Percentiles rank a stretch among this genome's conserved stretches.
Conservation (phyloP, 1,284 basidiomycete genomes). For the Naganishia albida region DNA sequence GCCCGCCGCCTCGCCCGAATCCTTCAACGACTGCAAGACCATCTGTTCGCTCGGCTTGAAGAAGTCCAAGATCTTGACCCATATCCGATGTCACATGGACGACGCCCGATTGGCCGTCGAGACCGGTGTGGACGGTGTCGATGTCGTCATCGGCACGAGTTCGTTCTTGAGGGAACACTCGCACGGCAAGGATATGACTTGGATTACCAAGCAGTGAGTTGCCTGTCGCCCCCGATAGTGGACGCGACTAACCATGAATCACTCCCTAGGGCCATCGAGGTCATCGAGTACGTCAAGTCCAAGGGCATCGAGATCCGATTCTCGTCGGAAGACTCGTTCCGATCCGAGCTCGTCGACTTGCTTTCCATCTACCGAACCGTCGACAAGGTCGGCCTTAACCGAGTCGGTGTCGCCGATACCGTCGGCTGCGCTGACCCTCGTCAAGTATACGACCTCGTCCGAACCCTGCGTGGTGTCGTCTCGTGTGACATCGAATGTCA, state of each 20-base stretch:
- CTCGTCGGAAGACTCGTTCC: slow-evolving; percentile 99
- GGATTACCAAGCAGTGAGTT: slow-evolving; percentile 85
- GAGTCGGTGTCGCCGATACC: slow-evolving; percentile 98
- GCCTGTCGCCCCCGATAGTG: slow-evolving; percentile 14
- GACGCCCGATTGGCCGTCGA: slow-evolving; percentile 98
- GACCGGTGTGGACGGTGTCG: slow-evolving; percentile 98
- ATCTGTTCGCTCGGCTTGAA: slow-evolving; percentile 99
- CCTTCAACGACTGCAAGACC: slow-evolving; percentile 89
- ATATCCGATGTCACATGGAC: slow-evolving; percentile 99
- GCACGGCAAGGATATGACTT: slow-evolving; percentile 99
- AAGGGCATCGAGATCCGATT: slow-evolving; percentile 99
- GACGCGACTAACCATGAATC: slow-evolving; percentile 9
- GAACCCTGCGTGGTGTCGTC: slow-evolving; percentile 93
- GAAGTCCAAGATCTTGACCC: slow-evolving; percentile 80
- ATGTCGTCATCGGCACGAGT: slow-evolving; percentile 98
- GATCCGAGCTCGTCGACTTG: slow-evolving; percentile 97
- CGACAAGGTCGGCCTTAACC: slow-evolving; percentile 99
- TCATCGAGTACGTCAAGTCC: slow-evolving; percentile 99
- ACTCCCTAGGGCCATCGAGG: slow-evolving; percentile 71
- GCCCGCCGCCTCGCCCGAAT: slow-evolving; percentile 96
- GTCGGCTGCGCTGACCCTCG: slow-evolving; percentile 98
- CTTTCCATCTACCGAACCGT: slow-evolving; percentile 99
- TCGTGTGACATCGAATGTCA: slow-evolving; percentile 97
- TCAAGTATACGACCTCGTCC: slow-evolving; percentile 97
- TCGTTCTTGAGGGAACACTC: slow-evolving; percentile 99